These are phyloP conservation scores for Hevea brasiliensis DNA, from an alignment of 345 rosid species.

Conservation along the genomic window DNA sequence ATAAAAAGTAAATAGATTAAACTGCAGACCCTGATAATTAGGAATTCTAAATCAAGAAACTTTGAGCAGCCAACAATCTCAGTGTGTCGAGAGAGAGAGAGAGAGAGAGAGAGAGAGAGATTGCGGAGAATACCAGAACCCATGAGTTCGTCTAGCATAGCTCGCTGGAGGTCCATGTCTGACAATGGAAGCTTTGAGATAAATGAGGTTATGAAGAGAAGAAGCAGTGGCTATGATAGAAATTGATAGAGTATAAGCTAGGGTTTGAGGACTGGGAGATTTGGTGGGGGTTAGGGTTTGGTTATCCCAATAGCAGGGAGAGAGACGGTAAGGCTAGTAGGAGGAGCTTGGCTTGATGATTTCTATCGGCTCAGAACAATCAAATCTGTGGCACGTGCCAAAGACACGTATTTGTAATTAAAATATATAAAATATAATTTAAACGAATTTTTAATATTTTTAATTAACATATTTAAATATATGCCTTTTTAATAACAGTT, in stretches of 20 bases:
- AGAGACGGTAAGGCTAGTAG: background rate
- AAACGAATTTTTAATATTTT: no score
- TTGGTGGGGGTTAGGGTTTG: background rate
- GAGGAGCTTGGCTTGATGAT: background rate
- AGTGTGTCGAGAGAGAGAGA: background rate
- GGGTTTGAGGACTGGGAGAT: background rate
- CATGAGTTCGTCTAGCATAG: constrained; percentile 95
- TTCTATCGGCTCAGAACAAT: background rate
- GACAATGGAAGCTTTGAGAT: background rate
- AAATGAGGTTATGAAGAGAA: background rate
- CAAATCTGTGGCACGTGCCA: no score
- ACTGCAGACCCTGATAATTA: background rate
- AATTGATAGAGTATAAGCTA: background rate
- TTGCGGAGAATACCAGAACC: constrained; percentile 63
- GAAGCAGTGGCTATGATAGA: no score
- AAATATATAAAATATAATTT: no score
- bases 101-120: background rate
- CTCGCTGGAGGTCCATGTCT: constrained; percentile 91
- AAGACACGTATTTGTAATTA: no score
- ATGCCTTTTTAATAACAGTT: no score
- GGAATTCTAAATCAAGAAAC: background rate
- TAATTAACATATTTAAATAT: no score
- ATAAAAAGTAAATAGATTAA: background rate
- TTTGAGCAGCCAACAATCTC: background rate
- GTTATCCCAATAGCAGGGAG: background rate